Evolutionary conservation across 1,284 basidiomycete genomes (phyloP).

Genomic region (Irpex sp.): DNA sequence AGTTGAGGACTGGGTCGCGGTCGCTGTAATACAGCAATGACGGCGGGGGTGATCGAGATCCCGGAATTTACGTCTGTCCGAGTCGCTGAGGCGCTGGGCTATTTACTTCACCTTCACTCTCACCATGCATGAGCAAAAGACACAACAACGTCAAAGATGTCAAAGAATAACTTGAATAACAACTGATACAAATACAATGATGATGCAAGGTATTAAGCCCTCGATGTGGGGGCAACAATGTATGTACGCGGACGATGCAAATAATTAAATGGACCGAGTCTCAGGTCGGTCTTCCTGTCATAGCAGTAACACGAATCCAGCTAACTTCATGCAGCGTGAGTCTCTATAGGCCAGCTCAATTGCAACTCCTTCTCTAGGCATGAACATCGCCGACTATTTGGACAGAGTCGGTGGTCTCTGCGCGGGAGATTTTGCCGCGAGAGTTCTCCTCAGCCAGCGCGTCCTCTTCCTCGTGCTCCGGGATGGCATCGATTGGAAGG

Average conservation of each 20-base stretch:
- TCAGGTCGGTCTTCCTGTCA: neutral
- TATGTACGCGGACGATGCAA: neutral
- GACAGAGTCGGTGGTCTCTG: constrained; percentile 10
- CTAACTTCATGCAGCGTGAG: neutral
- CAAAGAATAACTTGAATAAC: neutral
- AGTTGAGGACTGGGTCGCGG: neutral
- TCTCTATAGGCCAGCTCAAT: neutral
- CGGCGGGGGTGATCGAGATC: too few relatives aligned
- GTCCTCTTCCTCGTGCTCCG: constrained; percentile 4
- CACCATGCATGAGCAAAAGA: neutral
- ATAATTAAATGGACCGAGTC: neutral
- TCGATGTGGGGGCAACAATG: neutral
- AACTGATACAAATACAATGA: neutral
- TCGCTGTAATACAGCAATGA: neutral
- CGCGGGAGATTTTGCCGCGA: constrained; percentile 4
- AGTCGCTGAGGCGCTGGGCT: too few relatives aligned
- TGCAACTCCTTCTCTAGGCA: neutral
- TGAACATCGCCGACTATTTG: constrained; percentile 11
- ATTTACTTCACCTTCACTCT: too few relatives aligned
- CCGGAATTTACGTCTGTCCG: too few relatives aligned
- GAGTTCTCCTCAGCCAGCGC: neutral
- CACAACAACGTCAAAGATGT: neutral
- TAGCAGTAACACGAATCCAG: neutral
- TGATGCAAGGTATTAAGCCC: neutral
- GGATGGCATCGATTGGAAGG: neutral